phyloP scores from a whole-genome alignment of 2,329 filamentous ascomycete species.

The Penicillium verrucosum region DNA sequence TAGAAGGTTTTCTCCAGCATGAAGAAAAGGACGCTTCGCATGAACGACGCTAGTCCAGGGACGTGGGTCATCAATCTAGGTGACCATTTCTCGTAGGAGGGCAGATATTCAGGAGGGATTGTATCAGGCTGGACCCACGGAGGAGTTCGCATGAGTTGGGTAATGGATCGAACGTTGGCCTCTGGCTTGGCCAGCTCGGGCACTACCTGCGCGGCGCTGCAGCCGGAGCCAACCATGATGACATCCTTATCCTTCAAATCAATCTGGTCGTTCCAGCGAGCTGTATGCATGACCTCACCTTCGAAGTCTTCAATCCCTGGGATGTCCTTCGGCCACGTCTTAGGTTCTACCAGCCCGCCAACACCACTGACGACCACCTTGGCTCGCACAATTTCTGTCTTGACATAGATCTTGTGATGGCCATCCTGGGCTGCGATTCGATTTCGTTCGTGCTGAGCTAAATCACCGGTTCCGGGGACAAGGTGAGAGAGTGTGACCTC shows the following conservation, averaged over 20 bases:
- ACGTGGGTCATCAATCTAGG: conserved; percentile 47
- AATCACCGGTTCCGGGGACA: conserved; percentile 53
- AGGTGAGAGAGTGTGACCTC: conserved; percentile 53
- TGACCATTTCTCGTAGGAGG: conserved; percentile 48
- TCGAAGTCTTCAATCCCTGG: conserved; percentile 54
- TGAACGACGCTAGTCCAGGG: conserved; percentile 49
- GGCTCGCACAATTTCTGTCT: conserved; percentile 51
- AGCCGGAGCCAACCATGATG: conserved; percentile 57
- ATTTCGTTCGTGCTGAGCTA: conserved; percentile 48
- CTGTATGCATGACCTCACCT: conserved; percentile 57
- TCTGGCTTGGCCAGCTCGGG: conserved; percentile 49
- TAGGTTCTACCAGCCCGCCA: conserved; percentile 56
- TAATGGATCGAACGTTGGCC: conserved; percentile 54
- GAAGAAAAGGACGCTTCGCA: conserved; percentile 47
- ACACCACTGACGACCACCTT: conserved; percentile 56
- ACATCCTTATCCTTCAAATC: conserved; percentile 56
- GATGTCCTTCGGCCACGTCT: conserved; percentile 49
- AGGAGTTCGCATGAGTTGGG: conserved; percentile 57
- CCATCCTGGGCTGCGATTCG: conserved; percentile 46
- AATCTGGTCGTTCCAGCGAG: conserved; percentile 53
- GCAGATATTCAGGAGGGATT: conserved; percentile 37
- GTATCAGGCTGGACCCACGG: conserved; percentile 53
- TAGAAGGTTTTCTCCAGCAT: conserved; percentile 22
- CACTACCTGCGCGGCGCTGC: conserved; percentile 57
- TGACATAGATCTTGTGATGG: conserved; percentile 46